Evolutionary conservation across 2,329 filamentous ascomycete genomes (phyloP).

Genomic region (Microcyclosporella mali): DNA sequence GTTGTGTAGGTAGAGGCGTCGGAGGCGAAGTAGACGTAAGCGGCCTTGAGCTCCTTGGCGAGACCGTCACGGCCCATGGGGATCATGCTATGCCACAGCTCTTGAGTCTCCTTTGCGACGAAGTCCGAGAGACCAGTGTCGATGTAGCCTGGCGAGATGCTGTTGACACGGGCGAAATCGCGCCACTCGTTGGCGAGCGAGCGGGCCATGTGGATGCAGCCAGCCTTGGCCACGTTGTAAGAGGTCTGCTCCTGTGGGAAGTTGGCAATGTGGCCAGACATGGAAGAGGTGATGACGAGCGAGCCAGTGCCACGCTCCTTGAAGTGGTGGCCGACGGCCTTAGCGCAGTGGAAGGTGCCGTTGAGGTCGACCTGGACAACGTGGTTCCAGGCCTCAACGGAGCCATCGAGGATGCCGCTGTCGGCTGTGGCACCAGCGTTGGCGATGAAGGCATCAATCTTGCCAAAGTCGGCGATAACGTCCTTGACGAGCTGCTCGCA

Average conservation of each 20-base stretch:
- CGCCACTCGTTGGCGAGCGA: conserved; percentile 65
- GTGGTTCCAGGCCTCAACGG: conserved; percentile 64
- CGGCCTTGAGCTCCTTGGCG: conserved; percentile 47
- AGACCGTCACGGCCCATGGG: conserved; percentile 56
- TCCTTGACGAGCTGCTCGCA: conserved; percentile 53
- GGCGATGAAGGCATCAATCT: conserved; percentile 62
- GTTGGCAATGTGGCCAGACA: conserved; percentile 81
- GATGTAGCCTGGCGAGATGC: conserved; percentile 63
- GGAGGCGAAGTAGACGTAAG: conserved; percentile 6
- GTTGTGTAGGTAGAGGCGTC: conserved; percentile 41
- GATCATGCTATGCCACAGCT: conserved; percentile 56
- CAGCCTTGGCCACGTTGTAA: conserved; percentile 62
- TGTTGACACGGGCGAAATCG: conserved; percentile 63
- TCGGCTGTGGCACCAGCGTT: conserved; percentile 67
- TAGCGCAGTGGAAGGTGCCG: conserved; percentile 79
- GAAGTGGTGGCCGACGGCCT: conserved; percentile 78
- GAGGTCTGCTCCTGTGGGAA: conserved; percentile 65
- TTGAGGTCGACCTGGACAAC: conserved; percentile 82
- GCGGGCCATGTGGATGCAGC: conserved; percentile 52
- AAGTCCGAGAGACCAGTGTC: conserved; percentile 63
- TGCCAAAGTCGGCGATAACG: conserved; percentile 63
- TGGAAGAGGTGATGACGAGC: conserved; percentile 62
- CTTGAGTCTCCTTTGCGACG: conserved; percentile 52
- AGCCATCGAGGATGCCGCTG: conserved; percentile 61
- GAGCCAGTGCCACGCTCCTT: conserved; percentile 58